A percentile compares a stretch with the other conserved stretches of the same genome.
Conservation (phyloP, 345 rosid genomes). For the Rhodamnia argentea region DNA sequence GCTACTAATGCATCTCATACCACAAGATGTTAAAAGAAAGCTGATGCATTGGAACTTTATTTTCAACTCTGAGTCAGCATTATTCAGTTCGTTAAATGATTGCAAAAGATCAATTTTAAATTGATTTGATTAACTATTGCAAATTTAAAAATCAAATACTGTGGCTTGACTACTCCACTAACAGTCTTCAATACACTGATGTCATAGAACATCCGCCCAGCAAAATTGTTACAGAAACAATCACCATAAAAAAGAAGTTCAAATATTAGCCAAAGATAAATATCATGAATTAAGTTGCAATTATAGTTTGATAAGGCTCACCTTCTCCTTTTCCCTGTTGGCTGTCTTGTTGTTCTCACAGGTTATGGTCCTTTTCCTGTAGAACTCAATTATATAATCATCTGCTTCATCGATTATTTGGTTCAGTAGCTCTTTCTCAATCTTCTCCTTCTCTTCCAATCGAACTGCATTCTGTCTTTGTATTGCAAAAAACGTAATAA, state of each 20-base stretch:
- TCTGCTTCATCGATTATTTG: slow-evolving; percentile 57
- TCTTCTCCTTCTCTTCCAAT: slow-evolving; percentile 79
- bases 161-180: neutral
- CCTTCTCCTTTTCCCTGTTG: slow-evolving; percentile 80
- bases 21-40: neutral
- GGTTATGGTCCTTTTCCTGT: slow-evolving; percentile 41
- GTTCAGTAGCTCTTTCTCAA: slow-evolving; percentile 46
- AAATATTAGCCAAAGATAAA: neutral
- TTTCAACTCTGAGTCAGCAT: neutral
- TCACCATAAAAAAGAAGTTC: neutral
- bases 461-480: slow-evolving; percentile 49
- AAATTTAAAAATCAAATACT: neutral
- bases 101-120: neutral
- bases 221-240: neutral
- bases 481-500: neutral
- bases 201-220: neutral
- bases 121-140: neutral
- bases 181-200: neutral
- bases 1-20: neutral
- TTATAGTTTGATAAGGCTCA: neutral
- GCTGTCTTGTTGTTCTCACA: slow-evolving; percentile 46
- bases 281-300: neutral
- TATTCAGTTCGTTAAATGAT: neutral
- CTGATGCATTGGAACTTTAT: neutral
- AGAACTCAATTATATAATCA: slow-evolving; percentile 51